Evolutionary conservation across 75 land plant species (phyloP).

Genomic region (Sequoiadendron giganteum): DNA sequence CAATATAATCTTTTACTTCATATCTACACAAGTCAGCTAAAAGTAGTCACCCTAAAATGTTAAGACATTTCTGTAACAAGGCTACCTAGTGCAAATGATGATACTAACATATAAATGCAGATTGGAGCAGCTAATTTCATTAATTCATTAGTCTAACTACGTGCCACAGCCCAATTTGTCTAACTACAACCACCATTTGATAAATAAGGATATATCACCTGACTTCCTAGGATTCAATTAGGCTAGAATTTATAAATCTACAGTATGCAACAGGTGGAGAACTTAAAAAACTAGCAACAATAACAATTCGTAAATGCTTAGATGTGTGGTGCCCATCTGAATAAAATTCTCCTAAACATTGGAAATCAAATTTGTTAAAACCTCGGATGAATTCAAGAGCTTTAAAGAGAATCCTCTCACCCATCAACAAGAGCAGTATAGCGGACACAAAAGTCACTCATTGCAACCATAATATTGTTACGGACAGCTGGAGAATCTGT

Average conservation of each 20-base stretch:
- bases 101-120: not conserved
- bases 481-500: conserved; percentile 74
- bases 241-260: not conserved
- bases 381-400: not conserved
- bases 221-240: not conserved
- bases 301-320: not conserved
- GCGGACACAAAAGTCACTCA: conserved; percentile 91
- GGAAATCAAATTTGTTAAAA: not conserved
- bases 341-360: not conserved
- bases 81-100: not conserved
- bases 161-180: not conserved
- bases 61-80: not conserved
- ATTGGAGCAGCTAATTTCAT: not conserved
- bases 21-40: not conserved
- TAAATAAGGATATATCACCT: not conserved
- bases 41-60: not conserved
- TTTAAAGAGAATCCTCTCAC: conserved; percentile 25
- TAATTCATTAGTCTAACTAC: not conserved
- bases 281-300: not conserved
- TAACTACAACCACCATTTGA: not conserved
- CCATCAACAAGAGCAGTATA: conserved; percentile 89
- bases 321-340: not conserved
- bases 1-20: no score
- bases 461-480: conserved; percentile 73
- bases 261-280: not conserved